phyloP scores from a whole-genome alignment of 768 basidiomycete genomes.

The Naganishia friedmannii region DNA sequence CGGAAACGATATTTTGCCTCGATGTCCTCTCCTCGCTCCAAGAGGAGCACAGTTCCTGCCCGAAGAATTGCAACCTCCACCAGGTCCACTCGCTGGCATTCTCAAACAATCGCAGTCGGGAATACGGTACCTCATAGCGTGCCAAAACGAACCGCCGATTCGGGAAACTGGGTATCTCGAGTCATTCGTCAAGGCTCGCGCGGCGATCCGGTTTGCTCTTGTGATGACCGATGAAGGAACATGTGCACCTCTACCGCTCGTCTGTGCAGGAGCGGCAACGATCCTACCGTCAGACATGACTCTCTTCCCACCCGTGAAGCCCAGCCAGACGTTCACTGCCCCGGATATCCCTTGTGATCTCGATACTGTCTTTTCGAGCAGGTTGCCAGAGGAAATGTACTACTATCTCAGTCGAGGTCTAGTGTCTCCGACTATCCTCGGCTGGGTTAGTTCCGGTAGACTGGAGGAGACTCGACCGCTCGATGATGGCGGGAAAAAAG shows the following conservation, averaged over 20 bases:
- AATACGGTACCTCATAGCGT: conserved; percentile 5
- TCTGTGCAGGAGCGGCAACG: conserved; percentile 75
- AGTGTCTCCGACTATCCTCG: conserved; percentile 78
- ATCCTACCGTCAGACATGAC: conserved; percentile 52
- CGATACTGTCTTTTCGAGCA: conserved; percentile 89
- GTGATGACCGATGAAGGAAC: conserved; percentile 70
- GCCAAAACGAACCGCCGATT: conserved; percentile 67
- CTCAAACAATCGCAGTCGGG: conserved; percentile 8
- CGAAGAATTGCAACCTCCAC: conserved; percentile 29
- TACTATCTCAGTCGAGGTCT: conserved; percentile 93
- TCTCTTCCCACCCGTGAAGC: conserved; percentile 50
- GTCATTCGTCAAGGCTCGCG: conserved; percentile 79
- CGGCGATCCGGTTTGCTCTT: conserved; percentile 87
- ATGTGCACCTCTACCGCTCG: conserved; percentile 58
- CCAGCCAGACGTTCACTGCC: conserved; percentile 62
- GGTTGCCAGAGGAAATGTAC: conserved; percentile 92
- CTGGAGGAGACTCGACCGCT: conserved; percentile 76
- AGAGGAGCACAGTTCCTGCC: conserved; percentile 30
- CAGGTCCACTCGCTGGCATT: conserved; percentile 11
- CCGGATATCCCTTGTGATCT: conserved; percentile 86
- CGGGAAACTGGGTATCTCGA: conserved; percentile 61
- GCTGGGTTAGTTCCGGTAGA: conserved; percentile 89
- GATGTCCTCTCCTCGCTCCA: conserved; percentile 54
- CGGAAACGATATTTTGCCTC: conserved; percentile 69
- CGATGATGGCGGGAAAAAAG: conserved; percentile 90